These are phyloP conservation scores for Pachysandra terminalis DNA, from an alignment of 164 flowering plant genomes.

Conservation along the genomic window DNA sequence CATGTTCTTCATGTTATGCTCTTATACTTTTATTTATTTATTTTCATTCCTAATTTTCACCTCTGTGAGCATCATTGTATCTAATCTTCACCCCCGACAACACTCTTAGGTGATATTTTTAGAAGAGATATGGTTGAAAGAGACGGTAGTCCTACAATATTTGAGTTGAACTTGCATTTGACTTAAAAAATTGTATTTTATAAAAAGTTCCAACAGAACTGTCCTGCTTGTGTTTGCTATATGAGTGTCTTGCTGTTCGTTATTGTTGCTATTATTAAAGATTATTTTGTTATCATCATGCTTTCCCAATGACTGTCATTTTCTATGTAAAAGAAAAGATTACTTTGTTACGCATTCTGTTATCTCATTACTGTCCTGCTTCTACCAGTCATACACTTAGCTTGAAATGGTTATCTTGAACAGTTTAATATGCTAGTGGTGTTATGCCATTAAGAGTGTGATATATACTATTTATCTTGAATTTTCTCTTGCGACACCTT, in stretches of 20 bases:
- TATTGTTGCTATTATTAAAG: too few relatives aligned
- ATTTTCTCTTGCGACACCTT: too few relatives aligned
- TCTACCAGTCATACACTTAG: not conserved
- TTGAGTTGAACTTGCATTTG: not conserved
- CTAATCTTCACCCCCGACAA: constrained; percentile 2
- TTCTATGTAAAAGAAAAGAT: not conserved
- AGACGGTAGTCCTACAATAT: not conserved
- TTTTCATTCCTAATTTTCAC: too few relatives aligned
- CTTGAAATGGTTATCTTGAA: not conserved
- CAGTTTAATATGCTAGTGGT: too few relatives aligned
- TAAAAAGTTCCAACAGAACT: too few relatives aligned
- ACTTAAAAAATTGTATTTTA: too few relatives aligned
- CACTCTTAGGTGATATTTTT: too few relatives aligned
- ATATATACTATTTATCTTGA: too few relatives aligned
- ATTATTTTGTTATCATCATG: not conserved
- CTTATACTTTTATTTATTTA: not conserved
- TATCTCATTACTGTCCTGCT: not conserved
- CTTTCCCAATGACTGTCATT: not conserved
- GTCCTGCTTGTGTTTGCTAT: too few relatives aligned
- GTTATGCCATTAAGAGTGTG: too few relatives aligned
- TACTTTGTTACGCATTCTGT: not conserved
- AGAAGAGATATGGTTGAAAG: not conserved
- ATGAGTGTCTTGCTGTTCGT: too few relatives aligned
- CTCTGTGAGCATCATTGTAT: not conserved
- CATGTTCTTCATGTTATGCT: constrained; percentile 8